Conservation (phyloP, 306 rosid genomes). For the Vigna mungo region DNA sequence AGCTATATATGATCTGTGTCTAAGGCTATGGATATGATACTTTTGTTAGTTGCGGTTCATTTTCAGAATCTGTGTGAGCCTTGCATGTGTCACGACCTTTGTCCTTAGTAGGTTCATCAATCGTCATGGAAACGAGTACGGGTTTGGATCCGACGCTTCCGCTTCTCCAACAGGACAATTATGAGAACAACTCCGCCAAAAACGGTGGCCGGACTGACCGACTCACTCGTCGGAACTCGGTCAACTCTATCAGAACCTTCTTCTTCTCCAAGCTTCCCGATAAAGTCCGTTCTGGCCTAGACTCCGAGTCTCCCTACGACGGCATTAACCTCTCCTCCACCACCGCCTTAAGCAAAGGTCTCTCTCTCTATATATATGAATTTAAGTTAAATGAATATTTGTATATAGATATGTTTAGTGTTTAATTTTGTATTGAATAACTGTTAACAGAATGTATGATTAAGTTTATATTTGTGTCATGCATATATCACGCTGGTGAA, state of each 20-base stretch:
- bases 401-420: neutral
- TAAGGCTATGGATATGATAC: too few species aligned
- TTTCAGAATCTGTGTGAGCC: neutral
- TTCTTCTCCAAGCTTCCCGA: conserved; percentile 66
- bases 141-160: conserved; percentile 38
- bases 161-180: neutral
- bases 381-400: neutral
- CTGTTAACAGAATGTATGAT: neutral
- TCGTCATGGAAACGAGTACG: conserved; percentile 31
- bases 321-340: conserved; percentile 51
- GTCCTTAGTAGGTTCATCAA: neutral
- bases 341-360: conserved; percentile 62
- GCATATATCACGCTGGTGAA: neutral
- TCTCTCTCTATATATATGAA: neutral
- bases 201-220: conserved; percentile 1
- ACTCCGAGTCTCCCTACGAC: conserved; percentile 57
- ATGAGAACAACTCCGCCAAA: neutral
- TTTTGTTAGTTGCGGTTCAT: neutral
- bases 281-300: conserved; percentile 58
- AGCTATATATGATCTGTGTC: neutral
- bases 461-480: neutral
- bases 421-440: neutral
- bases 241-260: conserved; percentile 47
- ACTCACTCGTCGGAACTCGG: conserved; percentile 47
- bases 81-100: conserved; percentile 26